Base-by-base conservation (phyloP, 1,284 basidiomycete species). In the Sporisorium iseilematis-ciliati region DNA sequence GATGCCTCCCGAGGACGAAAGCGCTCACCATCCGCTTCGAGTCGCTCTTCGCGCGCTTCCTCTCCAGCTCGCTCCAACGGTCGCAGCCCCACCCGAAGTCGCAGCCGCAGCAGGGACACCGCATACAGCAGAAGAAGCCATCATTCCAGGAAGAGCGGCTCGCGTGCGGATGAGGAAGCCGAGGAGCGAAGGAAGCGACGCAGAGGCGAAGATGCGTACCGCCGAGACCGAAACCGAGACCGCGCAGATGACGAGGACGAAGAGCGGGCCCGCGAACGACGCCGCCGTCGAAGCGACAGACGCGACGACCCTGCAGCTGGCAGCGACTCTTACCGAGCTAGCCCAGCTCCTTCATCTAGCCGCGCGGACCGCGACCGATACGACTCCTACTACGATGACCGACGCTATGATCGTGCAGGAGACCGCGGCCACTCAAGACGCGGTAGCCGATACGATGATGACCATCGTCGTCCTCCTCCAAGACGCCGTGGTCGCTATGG, bases 241-340 rank as follows among this genome's bases (percentile, higher is more conserved):
- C 67, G 49, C 54, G 66, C 25, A 7, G 65, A 66, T 14, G 69
- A 76, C 16, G 73, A 78, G 18, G 76, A 67, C 16, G 71, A 73
- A 42, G 89, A 90, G 41, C 88, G 89, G 53, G 73, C 72, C 16
- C 79, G 78, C 31, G 82, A 84, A 35, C 77, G 77, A 45, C 65
- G 72, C 18, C 67, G 68, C 23, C 64, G 81, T 42, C 65, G 75
- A 20, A 75, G 61, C 57, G 69, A 70, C 21, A 42, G 68, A 23
- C 53, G 61, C 18, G 67, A 76, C 14, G 58, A 48, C 8, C n/a
- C 62, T 21, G 40, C 57, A 21, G 49, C 62, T 42, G 38, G 25
- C n/a, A n/a, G n/a, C 10, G 62, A 59, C 25, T 43, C 58, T 7
- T 52, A 65, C 21, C 68, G 58, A 21, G 46, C 62, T 8, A 71